Base-by-base conservation (phyloP, 140 eudicot species). In the Senecio squalidus region DNA sequence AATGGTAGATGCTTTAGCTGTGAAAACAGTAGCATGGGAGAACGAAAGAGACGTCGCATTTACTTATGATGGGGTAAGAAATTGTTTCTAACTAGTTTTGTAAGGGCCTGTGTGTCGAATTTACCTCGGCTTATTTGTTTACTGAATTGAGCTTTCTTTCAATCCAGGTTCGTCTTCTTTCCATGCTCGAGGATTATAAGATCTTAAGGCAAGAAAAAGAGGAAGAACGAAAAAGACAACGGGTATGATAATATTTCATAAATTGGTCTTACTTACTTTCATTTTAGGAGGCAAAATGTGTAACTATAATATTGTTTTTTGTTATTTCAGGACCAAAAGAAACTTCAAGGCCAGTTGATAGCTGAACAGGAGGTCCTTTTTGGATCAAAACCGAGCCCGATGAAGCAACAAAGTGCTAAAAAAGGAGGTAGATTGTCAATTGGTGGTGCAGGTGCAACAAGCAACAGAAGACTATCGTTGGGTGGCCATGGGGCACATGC, bases 331-430 rank as follows among this genome's bases (percentile, higher is more conserved):
- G 97, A 90, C 68, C 95, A 90, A 50, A 90, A 90, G 95, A 90
- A 86, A 75, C 85, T 83, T 67, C 94, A 90, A 62, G 97, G 97
- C 46, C 97, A 90, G 57, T 71, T 90, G 47, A 82, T 86, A 36
- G 77, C 94, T 6, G 95, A 86, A 73, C 97, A 90, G 54, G 97
- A 90, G 74, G 90, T 91, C 31, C 74, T 78, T 9, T 90, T 83
- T 81, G 97, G 97, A 28, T 86, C 97, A 34, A 90, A 90, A 72
- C 95, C 97, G 10, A 90, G 95, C 74, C 97, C 97, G 26, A 59
- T 83, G 78, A 90, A 90, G 79, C 78, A 62, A 68, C 89, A 78
- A 70, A 82, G 84, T 78, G 90, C 70, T 13, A 90, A 86, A 67
- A 89, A 89, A 63, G 86, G 86, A 13, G 71, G 84, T 20, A 80